Base-by-base conservation (phyloP, 192 early-diverging fungal species). In the Podila epicladia region DNA sequence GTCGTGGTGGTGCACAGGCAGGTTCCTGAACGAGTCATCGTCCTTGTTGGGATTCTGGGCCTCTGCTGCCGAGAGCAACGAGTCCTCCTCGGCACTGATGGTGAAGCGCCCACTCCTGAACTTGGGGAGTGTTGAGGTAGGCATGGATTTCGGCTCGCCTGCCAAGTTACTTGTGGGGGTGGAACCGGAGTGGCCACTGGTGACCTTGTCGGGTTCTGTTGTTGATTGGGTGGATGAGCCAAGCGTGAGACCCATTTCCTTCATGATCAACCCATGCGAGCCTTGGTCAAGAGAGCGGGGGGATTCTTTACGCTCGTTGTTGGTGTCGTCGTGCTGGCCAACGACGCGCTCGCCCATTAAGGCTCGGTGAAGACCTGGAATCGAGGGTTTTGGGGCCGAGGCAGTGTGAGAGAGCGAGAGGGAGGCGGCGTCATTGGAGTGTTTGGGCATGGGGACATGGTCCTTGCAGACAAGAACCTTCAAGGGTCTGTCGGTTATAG, bases 401-500 rank as follows among this genome's bases (percentile, higher is more conserved):
- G 59, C 65, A 0, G 71, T 64, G 62, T 80, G 71, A 28, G 68
- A 69, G 55, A 73, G 19, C 9, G 66, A 20, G 37, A 80, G 67
- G 0, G 70, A 58, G n/a, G 73, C 71, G 8, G 55, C 11, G 26
- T 37, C 65, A 35, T 64, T 5, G 7, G 77, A 73, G 15, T 57
- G 41, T 19, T 73, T 68, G 13, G 62, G 77, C 77, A 69, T 80
- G n/a, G 77, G 71, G 13, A 80, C 67, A 13, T 80, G 77, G 1
- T 80, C 71, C 49, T 73, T 80, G 57, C 77, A 80, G 55, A 80
- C 77, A 4, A 80, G 62, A 45, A 73, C 77, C 71, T 80, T 80
- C 5, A 45, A 9, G 5, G 77, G 77, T 7, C 71, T 64, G 9
- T 48, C 20, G 12, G 77, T 80, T 28, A 58, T 20, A 0, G 49